Evolutionary conservation across 192 early-diverging fungal genomes (phyloP).

Genomic region (Kickxella alabastrina): DNA sequence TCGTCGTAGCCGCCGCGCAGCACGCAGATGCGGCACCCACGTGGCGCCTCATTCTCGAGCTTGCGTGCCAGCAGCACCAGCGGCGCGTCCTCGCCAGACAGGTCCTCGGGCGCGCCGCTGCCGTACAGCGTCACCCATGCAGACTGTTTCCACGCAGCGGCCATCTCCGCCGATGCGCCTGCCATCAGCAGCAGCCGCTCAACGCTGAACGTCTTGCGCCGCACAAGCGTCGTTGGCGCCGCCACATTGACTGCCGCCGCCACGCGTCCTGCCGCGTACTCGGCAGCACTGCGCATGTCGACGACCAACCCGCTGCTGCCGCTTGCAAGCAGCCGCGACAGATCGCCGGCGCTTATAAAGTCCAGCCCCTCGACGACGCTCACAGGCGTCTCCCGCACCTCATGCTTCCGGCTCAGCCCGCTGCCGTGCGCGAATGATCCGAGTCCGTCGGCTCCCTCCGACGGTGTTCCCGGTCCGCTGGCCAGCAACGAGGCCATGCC

Average conservation of each 20-base stretch:
- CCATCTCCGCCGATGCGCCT: slow-evolving; percentile 45
- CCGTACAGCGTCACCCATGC: slow-evolving; percentile 70
- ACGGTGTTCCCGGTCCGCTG: neutral
- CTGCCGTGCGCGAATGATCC: slow-evolving; percentile 5
- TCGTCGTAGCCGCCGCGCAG: slow-evolving; percentile 35
- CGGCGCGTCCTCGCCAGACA: slow-evolving; percentile 49
- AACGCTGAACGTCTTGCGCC: slow-evolving; percentile 59
- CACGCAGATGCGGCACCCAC: slow-evolving; percentile 21
- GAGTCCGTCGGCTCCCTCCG: neutral
- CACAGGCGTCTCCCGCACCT: slow-evolving; percentile 3
- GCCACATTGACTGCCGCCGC: slow-evolving; percentile 61
- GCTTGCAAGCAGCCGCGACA: slow-evolving; percentile 13
- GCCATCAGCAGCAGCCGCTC: slow-evolving; percentile 58
- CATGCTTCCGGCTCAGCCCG: slow-evolving; percentile 8
- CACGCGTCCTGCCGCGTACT: slow-evolving; percentile 55
- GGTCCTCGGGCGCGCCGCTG: slow-evolving; percentile 48
- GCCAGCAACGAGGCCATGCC: neutral
- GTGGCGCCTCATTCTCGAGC: slow-evolving; percentile 53
- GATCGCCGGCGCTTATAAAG: slow-evolving; percentile 9
- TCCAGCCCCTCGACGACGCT: slow-evolving; percentile 18
- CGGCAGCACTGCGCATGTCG: slow-evolving; percentile 66
- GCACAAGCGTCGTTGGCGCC: slow-evolving; percentile 70
- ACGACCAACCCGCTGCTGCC: slow-evolving; percentile 53
- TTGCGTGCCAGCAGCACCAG: slow-evolving; percentile 59
- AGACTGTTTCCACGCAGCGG: slow-evolving; percentile 54